Evolutionary conservation across 2,329 filamentous ascomycete species (phyloP).

Genomic region (Epichloe festucae): DNA sequence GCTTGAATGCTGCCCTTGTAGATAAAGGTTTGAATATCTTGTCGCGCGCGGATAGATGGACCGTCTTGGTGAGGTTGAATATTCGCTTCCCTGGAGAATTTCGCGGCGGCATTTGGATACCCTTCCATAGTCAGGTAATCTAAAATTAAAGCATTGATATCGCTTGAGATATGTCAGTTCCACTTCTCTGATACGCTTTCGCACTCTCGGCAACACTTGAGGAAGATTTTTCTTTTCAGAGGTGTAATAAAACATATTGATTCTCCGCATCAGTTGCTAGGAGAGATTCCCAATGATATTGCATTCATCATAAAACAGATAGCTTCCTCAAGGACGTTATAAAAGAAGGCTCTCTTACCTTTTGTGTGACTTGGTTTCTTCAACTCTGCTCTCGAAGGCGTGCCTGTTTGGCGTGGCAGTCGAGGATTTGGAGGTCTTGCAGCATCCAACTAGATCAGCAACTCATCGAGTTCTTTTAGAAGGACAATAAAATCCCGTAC

Average conservation of each 20-base stretch:
- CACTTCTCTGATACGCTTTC: background rate
- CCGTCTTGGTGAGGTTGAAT: constrained; percentile 60
- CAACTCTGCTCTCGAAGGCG: constrained; percentile 68
- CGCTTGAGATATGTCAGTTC: constrained; percentile 41
- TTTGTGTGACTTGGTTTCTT: constrained; percentile 77
- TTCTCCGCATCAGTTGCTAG: constrained; percentile 88
- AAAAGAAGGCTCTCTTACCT: constrained; percentile 47
- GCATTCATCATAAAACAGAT: constrained; percentile 55
- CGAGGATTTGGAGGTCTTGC: constrained; percentile 1
- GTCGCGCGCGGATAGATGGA: constrained; percentile 61
- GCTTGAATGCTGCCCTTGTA: constrained; percentile 73
- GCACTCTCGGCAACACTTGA: background rate
- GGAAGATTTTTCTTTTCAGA: background rate
- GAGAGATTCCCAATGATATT: constrained; percentile 99
- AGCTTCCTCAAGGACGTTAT: background rate
- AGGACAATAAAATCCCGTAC: background rate
- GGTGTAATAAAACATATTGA: constrained; percentile 34
- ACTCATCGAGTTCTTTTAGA: background rate
- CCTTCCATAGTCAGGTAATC: constrained; percentile 96
- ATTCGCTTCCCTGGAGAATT: constrained; percentile 90
- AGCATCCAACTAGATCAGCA: background rate
- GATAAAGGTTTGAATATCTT: constrained; percentile 74
- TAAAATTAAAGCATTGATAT: constrained; percentile 90
- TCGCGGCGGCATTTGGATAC: constrained; percentile 82
- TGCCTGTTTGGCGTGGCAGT: constrained; percentile 51